Conservation (phyloP, 768 basidiomycete species). For the Pholiota microspora region DNA sequence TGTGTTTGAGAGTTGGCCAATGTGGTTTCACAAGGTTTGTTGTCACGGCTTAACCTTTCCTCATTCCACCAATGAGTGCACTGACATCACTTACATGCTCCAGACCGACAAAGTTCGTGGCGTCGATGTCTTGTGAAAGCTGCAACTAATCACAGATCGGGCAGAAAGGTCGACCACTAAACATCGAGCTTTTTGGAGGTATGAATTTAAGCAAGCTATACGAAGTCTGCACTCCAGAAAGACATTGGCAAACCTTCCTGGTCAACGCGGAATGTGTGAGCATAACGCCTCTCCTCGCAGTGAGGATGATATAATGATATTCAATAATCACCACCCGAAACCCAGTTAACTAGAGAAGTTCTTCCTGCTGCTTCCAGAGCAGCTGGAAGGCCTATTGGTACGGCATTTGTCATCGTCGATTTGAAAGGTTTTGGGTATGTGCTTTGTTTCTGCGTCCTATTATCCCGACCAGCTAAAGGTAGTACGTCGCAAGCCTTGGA, state of each 20-base stretch:
- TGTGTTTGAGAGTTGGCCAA: conserved; percentile 75
- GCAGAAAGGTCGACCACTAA: conserved; percentile 70
- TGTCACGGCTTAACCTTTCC: too few relatives aligned
- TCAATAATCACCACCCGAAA: background rate
- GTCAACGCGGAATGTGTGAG: conserved; percentile 61
- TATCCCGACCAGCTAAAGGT: background rate
- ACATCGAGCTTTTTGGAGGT: conserved; percentile 61
- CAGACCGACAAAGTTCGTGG: conserved; percentile 66
- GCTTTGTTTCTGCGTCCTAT: background rate
- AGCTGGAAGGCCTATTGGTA: conserved; percentile 48
- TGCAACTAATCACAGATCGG: too few relatives aligned
- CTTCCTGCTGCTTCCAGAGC: conserved; percentile 62
- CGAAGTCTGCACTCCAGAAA: conserved; percentile 54
- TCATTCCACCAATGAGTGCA: background rate
- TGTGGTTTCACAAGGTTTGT: conserved; percentile 75
- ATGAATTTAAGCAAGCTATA: conserved; percentile 59
- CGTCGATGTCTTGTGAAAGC: background rate
- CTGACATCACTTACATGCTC: background rate
- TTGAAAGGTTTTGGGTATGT: conserved; percentile 68
- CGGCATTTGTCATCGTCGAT: conserved; percentile 65
- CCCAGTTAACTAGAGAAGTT: conserved; percentile 56
- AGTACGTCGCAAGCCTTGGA: conserved; percentile 40
- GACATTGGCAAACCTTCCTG: conserved; percentile 60
- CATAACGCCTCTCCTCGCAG: background rate
- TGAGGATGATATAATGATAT: too few relatives aligned